Base-by-base conservation (phyloP, 208 protist species). In the Leptomonas seymouri region DNA sequence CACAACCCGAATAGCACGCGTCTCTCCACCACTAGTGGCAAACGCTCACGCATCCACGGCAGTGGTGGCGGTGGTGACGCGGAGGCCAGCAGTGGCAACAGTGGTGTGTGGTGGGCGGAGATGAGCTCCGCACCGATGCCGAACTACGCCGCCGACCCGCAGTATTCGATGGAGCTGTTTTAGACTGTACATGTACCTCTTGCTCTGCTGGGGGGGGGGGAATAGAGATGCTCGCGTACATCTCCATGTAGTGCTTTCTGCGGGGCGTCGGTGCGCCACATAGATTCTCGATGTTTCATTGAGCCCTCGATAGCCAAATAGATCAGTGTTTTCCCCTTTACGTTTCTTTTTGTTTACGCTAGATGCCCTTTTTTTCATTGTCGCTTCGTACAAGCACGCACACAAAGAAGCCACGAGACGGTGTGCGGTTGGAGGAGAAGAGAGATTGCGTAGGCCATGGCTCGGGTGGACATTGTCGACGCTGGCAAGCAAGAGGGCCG, bases 151-250 rank as follows among this genome's bases (percentile, higher is more conserved):
- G 53, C 75, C 0, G 89, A 96, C 58, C 89, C 89, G n/a, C 91
- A 94, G 80, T 96, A 94, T 71, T 96, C 91, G 14, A 93, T 96
- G 89, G 91, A 96, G 71, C 80, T 96, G 14, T 93, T 94, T 57
- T 96, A 91, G 74, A 36, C 16, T 44, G 54, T 59, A 41, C 15
- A 14, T 44, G 31, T n/a, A 16, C 14, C 28, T 39, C 28, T 27
- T 56, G 16, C 20, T 31, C 8, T 39, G n/a, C 21, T 56, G 2
- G 8, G 34, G 23, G 6, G 2, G 6, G 11, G 9, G 39, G 15
- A 54, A 15, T 21, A 21, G n/a, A 49, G n/a, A 49, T 21, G 45
- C 4, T 2, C 18, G 12, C 45, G 7, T 49, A 49, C 45, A 49
- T 15, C 45, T 49, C 9, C 34, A 49, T 16, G n/a, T 20, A 39